Percentiles rank a stretch among this genome's conserved stretches.
These are phyloP conservation scores for Arthrobotrys iridis DNA, from an alignment of 2,329 filamentous ascomycete genomes.

Conservation along the genomic window DNA sequence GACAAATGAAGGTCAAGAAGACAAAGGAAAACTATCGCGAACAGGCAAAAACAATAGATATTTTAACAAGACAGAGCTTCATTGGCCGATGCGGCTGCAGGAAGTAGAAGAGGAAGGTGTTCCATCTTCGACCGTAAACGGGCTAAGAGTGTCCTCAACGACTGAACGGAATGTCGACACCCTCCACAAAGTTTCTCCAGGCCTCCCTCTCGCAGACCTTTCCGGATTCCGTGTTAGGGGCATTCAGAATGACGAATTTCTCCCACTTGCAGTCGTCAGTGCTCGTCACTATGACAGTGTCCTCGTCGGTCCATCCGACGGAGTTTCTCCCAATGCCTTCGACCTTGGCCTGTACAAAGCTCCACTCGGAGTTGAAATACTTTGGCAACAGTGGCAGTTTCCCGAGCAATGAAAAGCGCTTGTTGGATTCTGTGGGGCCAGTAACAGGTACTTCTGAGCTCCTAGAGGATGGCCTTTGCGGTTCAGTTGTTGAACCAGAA, in stretches of 20 bases:
- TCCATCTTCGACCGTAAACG: background rate
- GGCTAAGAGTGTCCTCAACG: background rate
- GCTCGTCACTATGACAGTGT: conserved; percentile 78
- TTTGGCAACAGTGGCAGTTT: conserved; percentile 85
- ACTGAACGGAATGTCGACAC: conserved; percentile 47
- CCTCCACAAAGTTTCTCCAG: conserved; percentile 49
- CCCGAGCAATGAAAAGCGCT: conserved; percentile 86
- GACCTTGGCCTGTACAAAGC: conserved; percentile 81
- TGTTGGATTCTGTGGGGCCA: conserved; percentile 67
- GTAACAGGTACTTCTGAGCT: conserved; percentile 57
- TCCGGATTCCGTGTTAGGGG: conserved; percentile 39
- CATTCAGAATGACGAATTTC: conserved; percentile 77
- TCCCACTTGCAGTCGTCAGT: conserved; percentile 89
- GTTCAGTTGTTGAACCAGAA: conserved; percentile 33
- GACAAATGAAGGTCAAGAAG: conserved; percentile 19
- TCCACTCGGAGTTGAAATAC: conserved; percentile 89
- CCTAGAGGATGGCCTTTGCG: conserved; percentile 41
- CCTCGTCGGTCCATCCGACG: conserved; percentile 82
- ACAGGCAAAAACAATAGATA: background rate
- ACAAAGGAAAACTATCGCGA: background rate
- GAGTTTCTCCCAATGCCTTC: conserved; percentile 86
- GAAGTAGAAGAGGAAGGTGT: background rate
- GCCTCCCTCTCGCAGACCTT: conserved; percentile 46
- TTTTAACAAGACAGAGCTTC: background rate
- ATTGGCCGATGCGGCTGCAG: background rate